A percentile compares a stretch with the other conserved stretches of the same genome.
Conservation (phyloP, 768 basidiomycete species). For the Podaxis carcinomalis region DNA sequence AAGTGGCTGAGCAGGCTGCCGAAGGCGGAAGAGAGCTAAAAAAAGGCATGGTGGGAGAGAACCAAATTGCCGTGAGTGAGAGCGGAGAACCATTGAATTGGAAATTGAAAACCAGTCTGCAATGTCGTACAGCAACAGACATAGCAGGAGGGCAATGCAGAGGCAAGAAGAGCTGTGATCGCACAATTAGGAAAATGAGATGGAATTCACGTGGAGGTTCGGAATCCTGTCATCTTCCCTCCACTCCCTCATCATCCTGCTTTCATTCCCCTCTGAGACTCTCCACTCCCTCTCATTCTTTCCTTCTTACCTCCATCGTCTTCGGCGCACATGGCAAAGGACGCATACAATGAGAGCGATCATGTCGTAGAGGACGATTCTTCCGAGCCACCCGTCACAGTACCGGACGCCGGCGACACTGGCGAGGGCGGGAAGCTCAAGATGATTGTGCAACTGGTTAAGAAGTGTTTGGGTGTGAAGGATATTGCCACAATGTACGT, state of each 20-base stretch:
- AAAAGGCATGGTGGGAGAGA: background rate
- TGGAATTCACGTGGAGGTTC: constrained; percentile 5
- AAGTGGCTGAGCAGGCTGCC: background rate
- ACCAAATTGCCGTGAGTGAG: background rate
- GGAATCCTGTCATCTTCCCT: background rate
- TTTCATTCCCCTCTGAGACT: background rate
- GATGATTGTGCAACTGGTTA: constrained; percentile 89
- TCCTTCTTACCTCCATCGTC: background rate
- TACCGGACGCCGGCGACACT: constrained; percentile 64
- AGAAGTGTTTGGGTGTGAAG: constrained; percentile 89
- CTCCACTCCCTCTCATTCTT: background rate
- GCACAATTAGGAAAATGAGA: background rate
- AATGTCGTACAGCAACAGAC: background rate
- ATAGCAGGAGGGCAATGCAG: background rate
- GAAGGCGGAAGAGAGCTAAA: background rate
- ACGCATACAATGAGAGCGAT: background rate
- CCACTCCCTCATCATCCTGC: background rate
- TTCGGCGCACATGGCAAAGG: background rate
- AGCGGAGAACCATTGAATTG: background rate
- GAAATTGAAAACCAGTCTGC: background rate
- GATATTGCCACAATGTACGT: constrained; percentile 92
- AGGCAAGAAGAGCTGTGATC: background rate
- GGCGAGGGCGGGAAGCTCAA: constrained; percentile 91
- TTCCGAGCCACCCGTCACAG: constrained; percentile 54
- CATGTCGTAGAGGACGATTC: constrained; percentile 39